phyloP scores from a whole-genome alignment of 140 eudicot species.

The Cichorium intybus region DNA sequence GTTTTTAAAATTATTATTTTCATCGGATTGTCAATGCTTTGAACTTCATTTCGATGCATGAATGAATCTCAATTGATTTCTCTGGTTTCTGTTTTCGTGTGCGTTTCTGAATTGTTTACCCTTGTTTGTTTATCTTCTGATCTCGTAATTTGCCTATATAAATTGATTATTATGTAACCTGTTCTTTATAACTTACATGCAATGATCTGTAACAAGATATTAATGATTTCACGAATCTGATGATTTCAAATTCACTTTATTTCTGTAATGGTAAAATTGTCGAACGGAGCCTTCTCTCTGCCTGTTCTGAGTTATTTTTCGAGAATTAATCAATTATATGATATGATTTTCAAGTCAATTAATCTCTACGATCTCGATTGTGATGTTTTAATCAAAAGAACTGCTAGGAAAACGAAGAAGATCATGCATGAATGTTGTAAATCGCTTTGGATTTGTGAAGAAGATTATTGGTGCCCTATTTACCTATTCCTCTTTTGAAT shows the following conservation, averaged over 20 bases:
- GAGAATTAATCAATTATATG: background rate
- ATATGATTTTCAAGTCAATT: background rate
- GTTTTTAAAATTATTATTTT: background rate
- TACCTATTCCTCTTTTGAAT: constrained; percentile 1
- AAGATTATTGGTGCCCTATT: constrained; percentile 4
- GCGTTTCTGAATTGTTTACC: too few relatives aligned
- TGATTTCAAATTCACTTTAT: background rate
- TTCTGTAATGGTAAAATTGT: background rate
- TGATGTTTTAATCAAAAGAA: background rate
- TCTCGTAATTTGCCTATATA: background rate
- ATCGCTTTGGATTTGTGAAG: background rate
- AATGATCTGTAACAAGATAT: background rate
- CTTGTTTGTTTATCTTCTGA: too few relatives aligned
- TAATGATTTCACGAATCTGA: background rate
- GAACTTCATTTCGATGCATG: background rate
- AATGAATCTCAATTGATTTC: background rate
- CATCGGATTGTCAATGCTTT: background rate
- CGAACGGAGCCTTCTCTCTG: background rate
- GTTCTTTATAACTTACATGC: background rate
- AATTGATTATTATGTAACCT: background rate
- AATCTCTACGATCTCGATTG: too few relatives aligned
- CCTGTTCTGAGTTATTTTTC: background rate
- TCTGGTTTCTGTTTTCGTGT: background rate
- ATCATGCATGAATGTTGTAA: background rate
- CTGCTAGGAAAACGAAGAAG: background rate